Evolutionary conservation across 176 grass and related monocot species (phyloP).

Genomic region (Rhynchospora pubera): DNA sequence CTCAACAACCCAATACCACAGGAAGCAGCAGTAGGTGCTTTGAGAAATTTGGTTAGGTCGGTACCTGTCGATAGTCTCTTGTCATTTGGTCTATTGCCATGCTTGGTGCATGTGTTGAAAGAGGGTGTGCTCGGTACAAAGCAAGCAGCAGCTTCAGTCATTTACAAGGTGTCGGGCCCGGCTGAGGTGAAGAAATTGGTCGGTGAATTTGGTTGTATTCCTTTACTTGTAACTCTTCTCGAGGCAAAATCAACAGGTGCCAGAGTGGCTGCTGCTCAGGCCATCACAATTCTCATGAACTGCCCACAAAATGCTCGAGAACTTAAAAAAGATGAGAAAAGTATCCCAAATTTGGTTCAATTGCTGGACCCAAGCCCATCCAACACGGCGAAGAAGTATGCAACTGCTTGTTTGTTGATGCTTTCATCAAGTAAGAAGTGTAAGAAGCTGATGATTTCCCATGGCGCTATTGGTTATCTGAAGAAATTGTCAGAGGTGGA

Average conservation of each 20-base stretch:
- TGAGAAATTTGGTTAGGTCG: conserved; percentile 54
- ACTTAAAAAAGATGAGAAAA: conserved; percentile 88
- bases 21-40: conserved; percentile 53
- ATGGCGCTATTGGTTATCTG: conserved; percentile 81
- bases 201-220: conserved; percentile 60
- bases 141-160: conserved; percentile 45
- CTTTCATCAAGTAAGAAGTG: conserved; percentile 66
- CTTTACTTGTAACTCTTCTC: conserved; percentile 60
- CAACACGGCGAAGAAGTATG: conserved; percentile 94
- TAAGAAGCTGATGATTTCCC: conserved; percentile 79
- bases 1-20: conserved; percentile 61
- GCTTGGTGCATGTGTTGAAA: conserved; percentile 59
- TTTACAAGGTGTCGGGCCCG: conserved; percentile 50
- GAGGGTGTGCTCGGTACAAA: conserved; percentile 62
- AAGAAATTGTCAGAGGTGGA: conserved; percentile 91
- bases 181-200: conserved; percentile 63
- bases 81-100: conserved; percentile 54
- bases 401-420: conserved; percentile 54
- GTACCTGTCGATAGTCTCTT: conserved; percentile 54
- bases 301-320: conserved; percentile 45
- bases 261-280: conserved; percentile 65
- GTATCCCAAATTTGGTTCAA: conserved; percentile 78
- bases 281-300: conserved; percentile 55
- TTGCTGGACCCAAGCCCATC: conserved; percentile 66
- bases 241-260: conserved; percentile 57